Base-by-base conservation (phyloP, 306 rosid species). In the Glycyrrhiza uralensis region DNA sequence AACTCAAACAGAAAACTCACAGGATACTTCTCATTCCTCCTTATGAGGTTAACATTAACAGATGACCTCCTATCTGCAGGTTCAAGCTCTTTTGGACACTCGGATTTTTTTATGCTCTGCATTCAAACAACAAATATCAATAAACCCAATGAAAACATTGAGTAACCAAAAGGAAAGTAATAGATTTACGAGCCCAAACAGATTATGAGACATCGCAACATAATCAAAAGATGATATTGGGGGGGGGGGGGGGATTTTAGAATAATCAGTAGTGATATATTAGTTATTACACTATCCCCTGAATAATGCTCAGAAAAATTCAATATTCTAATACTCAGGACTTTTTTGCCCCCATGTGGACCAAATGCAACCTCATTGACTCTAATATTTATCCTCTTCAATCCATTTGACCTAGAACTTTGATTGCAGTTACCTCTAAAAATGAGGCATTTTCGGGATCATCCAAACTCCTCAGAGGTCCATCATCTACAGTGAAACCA, bases 371-470 rank as follows among this genome's bases (percentile, higher is more conserved):
- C 8, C 41, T 47, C 9, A 35, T 20, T 9, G 52, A 63, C 32
- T 35, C 46, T 1, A 12, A 26, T 47, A 11, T 29, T 54, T 50
- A 22, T 33, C 30, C 13, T 9, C 26, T 20, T 39, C 61, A 36
- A 32, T 20, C 15, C 15, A 23, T 18, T 41, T 20, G 15, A 29
- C 19, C 39, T 38, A 28, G 65, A 66, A 20, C 42, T 22, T 13
- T 35, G 15, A 58, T 39, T 35, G 26, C 51, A 28, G 55, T 82
- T 81, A 88, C 96, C 90, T 88, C 96, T 68, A 90, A 73, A 80
- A 88, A 88, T n/a, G 90, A 18, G 12, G 96, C 89, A 64, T 90
- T 90, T 79, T 86, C 90, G 50, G 96, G 96, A 81, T 90, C 94
- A 7, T 90, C 96, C 86, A 90, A 65, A 22, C 82, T 87, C 86